phyloP scores from a whole-genome alignment of 768 basidiomycete species.

The Tephrocybe sp. region DNA sequence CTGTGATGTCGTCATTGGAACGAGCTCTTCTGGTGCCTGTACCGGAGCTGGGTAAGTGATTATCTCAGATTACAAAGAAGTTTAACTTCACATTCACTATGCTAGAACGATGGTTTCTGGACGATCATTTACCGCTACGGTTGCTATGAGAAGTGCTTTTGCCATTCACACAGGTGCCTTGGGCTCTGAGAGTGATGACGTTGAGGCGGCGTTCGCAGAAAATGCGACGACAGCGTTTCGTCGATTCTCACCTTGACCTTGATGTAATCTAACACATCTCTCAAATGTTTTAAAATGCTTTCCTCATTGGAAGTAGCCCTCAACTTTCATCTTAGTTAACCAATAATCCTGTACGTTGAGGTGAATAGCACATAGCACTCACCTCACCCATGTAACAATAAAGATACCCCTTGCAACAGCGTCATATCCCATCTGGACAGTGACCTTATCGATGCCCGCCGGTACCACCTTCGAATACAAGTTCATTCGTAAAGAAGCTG shows the following conservation, averaged over 20 bases:
- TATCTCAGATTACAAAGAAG: not conserved
- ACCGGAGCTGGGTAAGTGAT: slow-evolving; percentile 46
- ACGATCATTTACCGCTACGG: slow-evolving; percentile 47
- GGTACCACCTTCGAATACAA: slow-evolving; percentile 55
- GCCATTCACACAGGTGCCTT: slow-evolving; percentile 51
- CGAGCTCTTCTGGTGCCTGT: slow-evolving; percentile 37
- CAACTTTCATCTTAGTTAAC: slow-evolving; percentile 55
- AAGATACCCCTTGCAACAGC: slow-evolving; percentile 52
- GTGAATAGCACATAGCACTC: not conserved
- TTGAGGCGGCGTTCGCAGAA: slow-evolving; percentile 49
- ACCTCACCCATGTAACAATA: not conserved
- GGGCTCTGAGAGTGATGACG: slow-evolving; percentile 21
- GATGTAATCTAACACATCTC: not conserved
- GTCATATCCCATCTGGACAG: slow-evolving; percentile 53
- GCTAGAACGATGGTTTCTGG: slow-evolving; percentile 46
- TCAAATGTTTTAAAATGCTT: slow-evolving; percentile 51
- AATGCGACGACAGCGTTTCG: slow-evolving; percentile 50
- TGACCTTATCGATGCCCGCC: slow-evolving; percentile 46
- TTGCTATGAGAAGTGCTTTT: slow-evolving; percentile 49
- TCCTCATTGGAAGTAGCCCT: slow-evolving; percentile 52
- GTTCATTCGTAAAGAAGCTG: slow-evolving; percentile 53
- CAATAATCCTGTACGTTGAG: slow-evolving; percentile 36
- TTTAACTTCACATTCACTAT: not conserved
- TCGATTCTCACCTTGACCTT: not conserved
- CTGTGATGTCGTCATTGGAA: slow-evolving; percentile 65